Conservation (phyloP, 148 eudicot species). For the Persicaria maculosa region DNA sequence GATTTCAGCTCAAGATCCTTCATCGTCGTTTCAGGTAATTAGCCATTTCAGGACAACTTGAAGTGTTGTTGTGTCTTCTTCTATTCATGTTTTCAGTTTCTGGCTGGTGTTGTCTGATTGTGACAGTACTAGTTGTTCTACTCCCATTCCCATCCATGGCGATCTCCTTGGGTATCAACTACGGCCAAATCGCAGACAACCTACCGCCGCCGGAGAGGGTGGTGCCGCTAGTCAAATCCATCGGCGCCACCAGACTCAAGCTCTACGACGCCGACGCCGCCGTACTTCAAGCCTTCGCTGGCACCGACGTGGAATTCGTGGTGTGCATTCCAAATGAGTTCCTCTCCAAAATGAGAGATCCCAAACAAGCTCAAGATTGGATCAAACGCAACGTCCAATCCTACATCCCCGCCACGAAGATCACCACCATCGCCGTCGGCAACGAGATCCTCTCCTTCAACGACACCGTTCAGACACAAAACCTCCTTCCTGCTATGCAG, state of each 20-base stretch:
- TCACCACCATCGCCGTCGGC: slow-evolving; percentile 17
- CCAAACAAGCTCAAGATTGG: slow-evolving; percentile 49
- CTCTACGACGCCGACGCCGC: slow-evolving; percentile 81
- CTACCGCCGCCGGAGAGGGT: slow-evolving; percentile 61
- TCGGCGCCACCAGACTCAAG: slow-evolving; percentile 65
- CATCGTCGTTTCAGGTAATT: neutral
- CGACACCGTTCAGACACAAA: neutral
- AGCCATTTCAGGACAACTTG: neutral
- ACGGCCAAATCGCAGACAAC: slow-evolving; percentile 80
- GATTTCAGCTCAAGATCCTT: slow-evolving; percentile 10
- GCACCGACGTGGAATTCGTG: slow-evolving; percentile 62
- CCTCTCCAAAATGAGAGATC: slow-evolving; percentile 43
- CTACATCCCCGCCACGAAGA: slow-evolving; percentile 10
- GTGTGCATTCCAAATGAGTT: slow-evolving; percentile 52
- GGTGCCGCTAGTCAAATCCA: slow-evolving; percentile 47
- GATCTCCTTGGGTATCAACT: slow-evolving; percentile 63
- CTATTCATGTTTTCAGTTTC: neutral
- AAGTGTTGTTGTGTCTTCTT: neutral
- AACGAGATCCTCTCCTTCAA: slow-evolving; percentile 14
- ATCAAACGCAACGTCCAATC: slow-evolving; percentile 38
- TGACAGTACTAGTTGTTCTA: neutral
- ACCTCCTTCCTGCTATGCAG: slow-evolving; percentile 18
- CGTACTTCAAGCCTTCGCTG: slow-evolving; percentile 75
- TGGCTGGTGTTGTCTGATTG: too few species aligned
- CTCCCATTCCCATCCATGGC: slow-evolving; percentile 13